phyloP scores from a whole-genome alignment of 169 alveolate species.

The Neospora caninum region DNA sequence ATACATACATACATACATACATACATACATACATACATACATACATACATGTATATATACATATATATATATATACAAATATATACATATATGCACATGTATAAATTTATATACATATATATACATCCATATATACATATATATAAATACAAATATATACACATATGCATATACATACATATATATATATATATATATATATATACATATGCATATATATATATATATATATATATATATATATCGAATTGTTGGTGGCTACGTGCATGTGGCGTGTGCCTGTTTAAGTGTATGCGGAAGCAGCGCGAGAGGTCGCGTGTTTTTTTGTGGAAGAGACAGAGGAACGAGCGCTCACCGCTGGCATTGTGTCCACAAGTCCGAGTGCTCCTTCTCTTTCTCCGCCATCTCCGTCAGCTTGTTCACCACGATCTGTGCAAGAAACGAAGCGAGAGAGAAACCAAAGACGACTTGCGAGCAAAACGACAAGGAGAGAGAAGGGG shows the following conservation, averaged over 20 bases:
- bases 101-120: not conserved
- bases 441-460: not conserved
- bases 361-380: constrained; percentile 97
- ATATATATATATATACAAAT: not conserved
- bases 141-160: not conserved
- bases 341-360: constrained; percentile 77
- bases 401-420: constrained; percentile 86
- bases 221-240: too few relatives aligned
- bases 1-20: not conserved
- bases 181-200: not conserved
- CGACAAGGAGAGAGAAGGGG: not conserved
- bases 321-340: too few relatives aligned
- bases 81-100: not conserved
- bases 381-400: constrained; percentile 89
- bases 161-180: not conserved
- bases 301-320: too few relatives aligned
- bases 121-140: not conserved
- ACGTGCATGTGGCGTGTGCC: too few relatives aligned
- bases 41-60: not conserved
- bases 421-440: constrained; percentile 59
- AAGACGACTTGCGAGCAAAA: not conserved
- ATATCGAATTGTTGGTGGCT: too few relatives aligned
- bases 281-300: too few relatives aligned
- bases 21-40: not conserved
- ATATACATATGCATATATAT: too few relatives aligned